Conservation (phyloP, 78 protist genomes). For the Salpingoeca rosetta region DNA sequence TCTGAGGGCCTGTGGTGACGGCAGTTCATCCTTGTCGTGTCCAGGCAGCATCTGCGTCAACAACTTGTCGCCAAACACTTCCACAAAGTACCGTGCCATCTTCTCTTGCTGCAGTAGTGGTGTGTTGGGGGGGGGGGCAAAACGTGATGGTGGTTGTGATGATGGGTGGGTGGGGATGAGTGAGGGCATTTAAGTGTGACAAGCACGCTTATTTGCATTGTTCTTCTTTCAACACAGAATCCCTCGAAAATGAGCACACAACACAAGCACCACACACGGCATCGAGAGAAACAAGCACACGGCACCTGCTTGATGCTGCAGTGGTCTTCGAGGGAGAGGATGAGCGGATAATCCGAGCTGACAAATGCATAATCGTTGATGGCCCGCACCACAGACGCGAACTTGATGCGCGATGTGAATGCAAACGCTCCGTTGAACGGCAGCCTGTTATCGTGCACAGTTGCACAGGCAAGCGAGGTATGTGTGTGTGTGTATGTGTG, state of each 20-base stretch:
- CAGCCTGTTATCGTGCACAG: no score
- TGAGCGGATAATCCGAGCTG: conserved; percentile 52
- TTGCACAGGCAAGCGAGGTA: no score
- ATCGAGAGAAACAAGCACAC: background rate
- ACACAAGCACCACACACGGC: background rate
- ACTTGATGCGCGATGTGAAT: background rate
- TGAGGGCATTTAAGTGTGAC: no score
- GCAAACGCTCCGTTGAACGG: no score
- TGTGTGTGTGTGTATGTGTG: conserved; percentile 47
- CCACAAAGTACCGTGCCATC: background rate
- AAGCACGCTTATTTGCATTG: no score
- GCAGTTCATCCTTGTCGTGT: background rate
- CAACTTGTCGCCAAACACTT: background rate
- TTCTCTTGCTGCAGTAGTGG: background rate
- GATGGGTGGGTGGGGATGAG: no score
- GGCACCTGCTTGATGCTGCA: conserved; percentile 2
- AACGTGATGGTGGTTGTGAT: no score
- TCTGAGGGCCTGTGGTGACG: conserved; percentile 9
- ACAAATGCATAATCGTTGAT: conserved; percentile 44
- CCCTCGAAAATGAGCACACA: background rate
- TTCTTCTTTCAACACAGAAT: background rate
- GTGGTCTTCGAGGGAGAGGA: conserved; percentile 68
- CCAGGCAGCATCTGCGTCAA: background rate
- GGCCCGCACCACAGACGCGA: background rate
- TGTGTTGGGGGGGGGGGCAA: no score